Conservation (phyloP, 176 grass and related monocot genomes). For the Avena eriantha region DNA sequence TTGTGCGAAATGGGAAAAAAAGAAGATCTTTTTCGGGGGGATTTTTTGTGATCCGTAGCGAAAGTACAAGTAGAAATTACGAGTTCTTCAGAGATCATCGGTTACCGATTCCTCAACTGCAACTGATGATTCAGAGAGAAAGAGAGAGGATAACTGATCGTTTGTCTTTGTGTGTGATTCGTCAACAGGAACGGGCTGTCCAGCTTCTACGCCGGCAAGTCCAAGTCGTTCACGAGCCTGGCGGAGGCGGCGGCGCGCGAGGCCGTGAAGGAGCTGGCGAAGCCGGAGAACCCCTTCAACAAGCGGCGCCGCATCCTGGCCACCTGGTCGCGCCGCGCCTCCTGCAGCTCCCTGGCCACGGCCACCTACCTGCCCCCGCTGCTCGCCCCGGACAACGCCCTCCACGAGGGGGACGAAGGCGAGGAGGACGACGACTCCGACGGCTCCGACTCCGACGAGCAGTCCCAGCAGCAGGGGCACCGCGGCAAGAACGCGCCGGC, state of each 20-base stretch:
- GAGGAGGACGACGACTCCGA: conserved; percentile 52
- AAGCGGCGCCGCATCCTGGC: conserved; percentile 75
- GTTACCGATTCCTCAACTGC: neutral
- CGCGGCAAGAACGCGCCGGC: conserved; percentile 52
- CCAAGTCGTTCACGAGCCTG: conserved; percentile 78
- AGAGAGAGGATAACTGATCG: neutral
- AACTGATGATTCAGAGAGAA: neutral
- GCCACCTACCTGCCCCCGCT: conserved; percentile 56
- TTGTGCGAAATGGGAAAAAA: conserved; percentile 6
- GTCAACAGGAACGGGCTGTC: conserved; percentile 68
- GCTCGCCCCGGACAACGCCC: conserved; percentile 46
- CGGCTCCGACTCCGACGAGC: conserved; percentile 13
- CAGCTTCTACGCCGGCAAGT: conserved; percentile 86
- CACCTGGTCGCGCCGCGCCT: conserved; percentile 64
- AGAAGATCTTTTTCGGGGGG: neutral
- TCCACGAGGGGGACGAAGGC: conserved; percentile 64
- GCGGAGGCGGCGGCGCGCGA: conserved; percentile 52
- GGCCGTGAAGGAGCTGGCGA: conserved; percentile 61
- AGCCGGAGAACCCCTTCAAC: conserved; percentile 92
- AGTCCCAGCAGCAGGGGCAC: neutral
- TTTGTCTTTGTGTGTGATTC: neutral
- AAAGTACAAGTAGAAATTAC: neutral
- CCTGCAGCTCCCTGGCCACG: conserved; percentile 67
- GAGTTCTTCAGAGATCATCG: neutral
- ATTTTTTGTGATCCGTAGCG: neutral